Conservation (phyloP, 2,329 filamentous ascomycete genomes). For the Ceratocystis huliohia region DNA sequence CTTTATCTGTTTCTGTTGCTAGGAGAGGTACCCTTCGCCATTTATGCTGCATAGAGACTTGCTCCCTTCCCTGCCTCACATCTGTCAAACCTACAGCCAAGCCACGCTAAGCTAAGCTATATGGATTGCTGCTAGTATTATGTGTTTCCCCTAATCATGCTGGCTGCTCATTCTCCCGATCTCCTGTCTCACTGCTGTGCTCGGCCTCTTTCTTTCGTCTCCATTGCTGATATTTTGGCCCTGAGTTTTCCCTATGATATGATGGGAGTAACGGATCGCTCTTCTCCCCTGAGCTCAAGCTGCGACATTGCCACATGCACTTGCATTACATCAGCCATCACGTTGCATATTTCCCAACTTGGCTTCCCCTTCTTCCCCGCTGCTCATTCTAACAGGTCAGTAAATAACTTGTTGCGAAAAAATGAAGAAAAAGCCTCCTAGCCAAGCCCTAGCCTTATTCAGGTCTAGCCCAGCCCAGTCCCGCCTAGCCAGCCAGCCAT, state of each 20-base stretch:
- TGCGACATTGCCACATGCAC: background rate
- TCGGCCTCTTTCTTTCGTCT: background rate
- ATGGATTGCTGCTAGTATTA: background rate
- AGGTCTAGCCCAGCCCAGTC: slow-evolving; percentile 8
- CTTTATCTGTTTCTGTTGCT: background rate
- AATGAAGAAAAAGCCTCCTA: background rate
- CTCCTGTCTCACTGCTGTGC: background rate
- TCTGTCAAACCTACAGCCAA: background rate
- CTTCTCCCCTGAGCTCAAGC: background rate
- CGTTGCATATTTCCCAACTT: background rate
- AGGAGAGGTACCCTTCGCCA: too few relatives aligned
- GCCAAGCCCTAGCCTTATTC: background rate
- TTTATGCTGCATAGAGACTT: too few relatives aligned
- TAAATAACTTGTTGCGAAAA: too few relatives aligned
- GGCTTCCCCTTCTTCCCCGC: background rate
- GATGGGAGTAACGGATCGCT: background rate
- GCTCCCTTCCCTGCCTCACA: background rate
- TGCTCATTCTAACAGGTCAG: background rate
- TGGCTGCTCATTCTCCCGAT: background rate
- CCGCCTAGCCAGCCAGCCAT: background rate
- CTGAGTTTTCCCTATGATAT: background rate
- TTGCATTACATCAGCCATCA: background rate
- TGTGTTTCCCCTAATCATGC: background rate
- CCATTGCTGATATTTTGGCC: background rate
- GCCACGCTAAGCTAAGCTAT: background rate